Evolutionary conservation across 768 basidiomycete species (phyloP), one percentile per base, ranked within the genome.

Genomic region (Symmetrospora coprosmae): DNA sequence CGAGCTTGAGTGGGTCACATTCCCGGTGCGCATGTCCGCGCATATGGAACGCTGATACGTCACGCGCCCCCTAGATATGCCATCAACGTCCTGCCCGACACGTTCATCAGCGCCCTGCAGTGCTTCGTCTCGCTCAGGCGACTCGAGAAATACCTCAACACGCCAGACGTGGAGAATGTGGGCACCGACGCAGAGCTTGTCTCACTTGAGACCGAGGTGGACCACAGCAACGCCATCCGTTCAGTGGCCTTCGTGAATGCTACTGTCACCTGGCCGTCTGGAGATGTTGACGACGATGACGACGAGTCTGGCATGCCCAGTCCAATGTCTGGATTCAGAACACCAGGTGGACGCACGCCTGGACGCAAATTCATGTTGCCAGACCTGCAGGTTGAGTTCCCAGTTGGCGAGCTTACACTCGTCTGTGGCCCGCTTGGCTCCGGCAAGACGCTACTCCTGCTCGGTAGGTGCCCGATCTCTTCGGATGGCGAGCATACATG

Each of bases 361-460:
- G 31, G 65, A 51, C 40, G 65, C 58, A 63, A 47, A 19, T 69
- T 69, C 40, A 59, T 66, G 52, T 38, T 69, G 21, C 81, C 81
- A 13, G 80, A 84, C 25, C 67, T 87, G 55, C 70, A 80, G 58
- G 64, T 85, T 43, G 68, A 62, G 2, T 85, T 87, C 65, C 82
- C 84, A 0, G 75, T 64, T 81, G 84, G 19, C 71, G 81, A 5
- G 83, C 82, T 23, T 81, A 82, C 11, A 14, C 41, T 58, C 7
- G 40, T 58, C n/a, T 58, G 55, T 43, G 55, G 55, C 3, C 41
- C 55, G 31, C 27, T 58, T 17, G 55, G 55, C 5, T 58, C 55
- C 5, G 55, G 55, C 25, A 58, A 58, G 31, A 58, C 55, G 8
- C 31, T 58, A n/a, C 25, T 58, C 6, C 41, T 58, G 23, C 55